These are phyloP conservation scores for Emergomyces orientalis DNA, from an alignment of 2,329 filamentous ascomycete genomes.

Conservation along the genomic window DNA sequence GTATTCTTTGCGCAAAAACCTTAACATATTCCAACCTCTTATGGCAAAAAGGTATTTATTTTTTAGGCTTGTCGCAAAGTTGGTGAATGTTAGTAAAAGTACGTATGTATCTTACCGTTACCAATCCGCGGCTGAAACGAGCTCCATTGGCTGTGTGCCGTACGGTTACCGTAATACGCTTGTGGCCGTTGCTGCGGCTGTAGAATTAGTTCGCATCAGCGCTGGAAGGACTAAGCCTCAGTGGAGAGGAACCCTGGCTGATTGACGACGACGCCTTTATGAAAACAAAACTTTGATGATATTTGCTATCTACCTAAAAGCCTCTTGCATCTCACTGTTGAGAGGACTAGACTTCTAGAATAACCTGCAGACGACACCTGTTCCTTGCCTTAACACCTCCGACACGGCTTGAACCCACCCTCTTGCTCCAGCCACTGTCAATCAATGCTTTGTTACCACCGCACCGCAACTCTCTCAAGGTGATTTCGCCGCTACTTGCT, in stretches of 20 bases:
- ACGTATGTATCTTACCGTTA: neutral
- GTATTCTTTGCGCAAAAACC: neutral
- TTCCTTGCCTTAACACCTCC: neutral
- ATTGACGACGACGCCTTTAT: neutral
- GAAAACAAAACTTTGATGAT: neutral
- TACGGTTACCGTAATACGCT: conserved; percentile 1
- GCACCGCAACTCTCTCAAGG: conserved; percentile 17
- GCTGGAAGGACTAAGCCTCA: neutral
- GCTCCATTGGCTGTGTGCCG: neutral
- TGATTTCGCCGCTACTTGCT: conserved; percentile 19
- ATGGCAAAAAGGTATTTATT: neutral
- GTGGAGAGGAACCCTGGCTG: neutral
- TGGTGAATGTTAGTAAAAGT: neutral
- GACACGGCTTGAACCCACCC: neutral
- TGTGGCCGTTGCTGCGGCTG: neutral
- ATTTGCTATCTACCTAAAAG: neutral
- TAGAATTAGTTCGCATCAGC: neutral
- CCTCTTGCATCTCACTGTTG: neutral
- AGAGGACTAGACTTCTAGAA: neutral
- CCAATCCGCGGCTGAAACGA: neutral
- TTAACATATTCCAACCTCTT: neutral
- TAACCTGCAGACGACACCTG: neutral
- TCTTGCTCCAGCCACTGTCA: neutral
- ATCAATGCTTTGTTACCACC: conserved; percentile 34
- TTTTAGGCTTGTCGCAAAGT: neutral